Evolutionary conservation across 1,284 basidiomycete species (phyloP), one percentile per base, ranked within the genome.

Genomic region (Malassezia furfur): DNA sequence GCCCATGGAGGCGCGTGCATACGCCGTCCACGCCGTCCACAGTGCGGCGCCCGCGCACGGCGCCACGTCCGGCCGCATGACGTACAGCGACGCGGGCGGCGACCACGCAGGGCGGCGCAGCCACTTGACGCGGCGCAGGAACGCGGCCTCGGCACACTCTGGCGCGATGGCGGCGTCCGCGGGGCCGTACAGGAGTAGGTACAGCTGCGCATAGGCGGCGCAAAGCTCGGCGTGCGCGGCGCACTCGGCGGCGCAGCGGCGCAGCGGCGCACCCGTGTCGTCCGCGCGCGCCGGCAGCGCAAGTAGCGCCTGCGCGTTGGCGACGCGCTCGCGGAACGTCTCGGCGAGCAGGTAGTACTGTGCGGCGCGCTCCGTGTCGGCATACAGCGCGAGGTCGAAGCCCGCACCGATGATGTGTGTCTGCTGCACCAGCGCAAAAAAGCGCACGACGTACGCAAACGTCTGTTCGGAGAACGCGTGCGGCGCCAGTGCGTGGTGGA

Each of bases 381-480:
- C 17, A 32, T 57, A 57, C 36, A 57, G 40, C 25, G 43, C 55
- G 6, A 57, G 40, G 11, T 57, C 55, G 14, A 52, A 43, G 11
- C 55, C 55, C 0, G 45, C 30, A 14, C 55, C 48, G 7, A 57
- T 12, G 0, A 34, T 30, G 12, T 52, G 55, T n/a, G 22, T 22
- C 40, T 48, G 39, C 25, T 47, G 44, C 2, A 25, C 4, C 2
- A 52, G 12, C 5, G 31, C 4, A 4, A 52, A 25, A 38, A 34
- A 49, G 10, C 48, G 45, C 25, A 52, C 45, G 1, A 28, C 38
- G 9, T 15, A 2, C 14, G 14, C 15, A 11, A 41, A 19, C 14
- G 30, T 17, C 2, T n/a, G 9, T 19, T n/a, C 14, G 4, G 22
- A 7, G 14, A 25, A 49, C 2, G 12, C 11, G 8, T 19, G 25